These are phyloP conservation scores for Beauveria australis DNA, from an alignment of 2,329 filamentous ascomycete species.

Conservation along the genomic window DNA sequence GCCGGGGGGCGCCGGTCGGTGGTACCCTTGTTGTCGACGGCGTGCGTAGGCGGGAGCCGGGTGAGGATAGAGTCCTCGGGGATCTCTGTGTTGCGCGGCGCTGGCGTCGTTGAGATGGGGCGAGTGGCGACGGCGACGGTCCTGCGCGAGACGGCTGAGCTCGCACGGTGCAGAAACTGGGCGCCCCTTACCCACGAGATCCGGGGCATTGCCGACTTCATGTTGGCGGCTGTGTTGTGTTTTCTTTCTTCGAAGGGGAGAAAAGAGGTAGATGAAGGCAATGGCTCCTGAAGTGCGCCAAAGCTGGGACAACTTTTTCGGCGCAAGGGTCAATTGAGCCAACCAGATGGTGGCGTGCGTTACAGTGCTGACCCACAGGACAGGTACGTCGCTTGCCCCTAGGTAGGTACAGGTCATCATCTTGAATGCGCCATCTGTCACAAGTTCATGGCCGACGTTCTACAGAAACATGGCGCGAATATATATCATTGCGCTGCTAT, in stretches of 20 bases:
- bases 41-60: slow-evolving; percentile 25
- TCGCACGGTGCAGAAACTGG: slow-evolving; percentile 21
- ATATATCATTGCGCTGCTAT: slow-evolving; percentile 27
- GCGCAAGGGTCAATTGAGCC: slow-evolving; percentile 5
- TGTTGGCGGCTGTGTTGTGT: not conserved
- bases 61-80: slow-evolving; percentile 19
- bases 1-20: slow-evolving; percentile 17
- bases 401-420: not conserved
- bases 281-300: slow-evolving; percentile 3
- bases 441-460: not conserved
- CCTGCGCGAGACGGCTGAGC: slow-evolving; percentile 14
- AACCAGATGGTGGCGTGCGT: not conserved
- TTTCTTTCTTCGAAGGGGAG: not conserved
- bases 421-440: not conserved
- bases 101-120: slow-evolving; percentile 27
- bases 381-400: not conserved
- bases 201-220: slow-evolving; percentile 30
- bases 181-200: slow-evolving; percentile 31
- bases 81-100: slow-evolving; percentile 23
- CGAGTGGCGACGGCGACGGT: slow-evolving; percentile 18
- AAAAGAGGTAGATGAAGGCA: not conserved
- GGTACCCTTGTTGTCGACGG: slow-evolving; percentile 14
- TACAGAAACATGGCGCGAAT: slow-evolving; percentile 30
- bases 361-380: not conserved
- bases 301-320: slow-evolving; percentile 9